These are phyloP conservation scores for Geotrichum europaeum DNA, from an alignment of 1,139 yeast species.

Conservation along the genomic window DNA sequence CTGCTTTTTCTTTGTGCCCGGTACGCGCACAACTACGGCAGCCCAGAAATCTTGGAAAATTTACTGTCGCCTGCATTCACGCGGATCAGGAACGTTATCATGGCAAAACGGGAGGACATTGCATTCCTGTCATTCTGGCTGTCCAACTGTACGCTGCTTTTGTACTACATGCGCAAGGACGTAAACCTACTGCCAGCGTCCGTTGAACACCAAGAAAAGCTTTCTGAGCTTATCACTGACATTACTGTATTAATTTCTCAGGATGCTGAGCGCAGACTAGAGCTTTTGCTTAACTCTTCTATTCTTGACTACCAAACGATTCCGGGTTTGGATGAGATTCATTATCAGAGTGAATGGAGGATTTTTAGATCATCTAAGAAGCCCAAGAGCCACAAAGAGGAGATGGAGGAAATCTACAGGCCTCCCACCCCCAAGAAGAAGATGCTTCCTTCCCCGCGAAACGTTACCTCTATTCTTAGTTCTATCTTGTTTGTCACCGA, in stretches of 20 bases:
- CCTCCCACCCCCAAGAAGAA: slow-evolving; percentile 68
- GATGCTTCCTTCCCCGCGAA: slow-evolving; percentile 78
- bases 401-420: slow-evolving; percentile 53
- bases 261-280: slow-evolving; percentile 37
- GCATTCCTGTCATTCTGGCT: slow-evolving; percentile 41
- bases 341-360: slow-evolving; percentile 41
- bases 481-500: slow-evolving; percentile 83
- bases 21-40: slow-evolving; percentile 38
- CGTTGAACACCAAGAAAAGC: slow-evolving; percentile 30
- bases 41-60: slow-evolving; percentile 32
- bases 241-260: slow-evolving; percentile 34
- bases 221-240: slow-evolving; percentile 35
- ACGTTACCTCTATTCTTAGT: slow-evolving; percentile 77
- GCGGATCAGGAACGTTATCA: slow-evolving; percentile 33
- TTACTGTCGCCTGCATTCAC: slow-evolving; percentile 34
- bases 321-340: slow-evolving; percentile 39
- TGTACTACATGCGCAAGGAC: slow-evolving; percentile 40
- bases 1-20: slow-evolving; percentile 38
- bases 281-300: slow-evolving; percentile 35
- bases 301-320: slow-evolving; percentile 41
- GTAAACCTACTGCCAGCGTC: slow-evolving; percentile 31
- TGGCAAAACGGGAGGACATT: slow-evolving; percentile 35
- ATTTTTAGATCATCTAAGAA: slow-evolving; percentile 30
- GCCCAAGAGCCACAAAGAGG: slow-evolving; percentile 41
- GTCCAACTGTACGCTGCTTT: slow-evolving; percentile 36